Evolutionary conservation across 2,329 filamentous ascomycete genomes (phyloP), one percentile per base, ranked within the genome.

Genomic region (Aspergillus sp.): DNA sequence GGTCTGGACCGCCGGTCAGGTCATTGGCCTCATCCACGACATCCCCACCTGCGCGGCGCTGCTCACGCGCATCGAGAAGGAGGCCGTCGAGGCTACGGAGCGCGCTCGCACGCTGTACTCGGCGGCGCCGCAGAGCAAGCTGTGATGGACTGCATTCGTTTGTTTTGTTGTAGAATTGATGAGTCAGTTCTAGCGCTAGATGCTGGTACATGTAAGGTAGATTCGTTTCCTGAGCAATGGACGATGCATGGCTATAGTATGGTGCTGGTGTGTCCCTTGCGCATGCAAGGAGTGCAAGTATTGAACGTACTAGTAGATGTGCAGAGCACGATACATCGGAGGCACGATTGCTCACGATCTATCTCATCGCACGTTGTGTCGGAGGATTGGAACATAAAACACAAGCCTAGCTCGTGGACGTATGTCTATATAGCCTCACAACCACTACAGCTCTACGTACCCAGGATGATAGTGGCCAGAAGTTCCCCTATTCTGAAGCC

Each of bases 1-100:
- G 88, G 89, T 96, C 36, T 99, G 94, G 94, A 97, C 94, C 17
- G 91, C 93, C 8, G 94, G 94, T 10, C 93, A 96, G 71, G 93
- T 97, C 60, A 96, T 99, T 60, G 89, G 89, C 5, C 71, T 94
- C 51, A 94, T 94, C 56, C 84, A 93, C 62, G 89, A 94, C 63
- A 89, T 92, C 50, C 88, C 88, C 8, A 89, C 86, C 0, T 93
- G 89, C 65, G 81, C 81, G 44, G 84, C 76, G 1, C 75, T 94
- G 22, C 75, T 91, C 9, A 77, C 77, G 60, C 82, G 89, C 52
- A 92, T 94, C 62, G 88, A 92, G 76, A 85, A 79, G 68, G 89
- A 93, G 70, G 89, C 89, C 0, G 80, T 87, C 67, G 79, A 82
- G 52, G 79, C 86, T 3, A 74, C 92, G 57, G 79, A 74, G 64